A percentile compares a stretch with the other conserved stretches of the same genome.
These are phyloP conservation scores for Friedmanniomyces endolithicus DNA, from an alignment of 495 filamentous ascomycete species.

Conservation along the genomic window DNA sequence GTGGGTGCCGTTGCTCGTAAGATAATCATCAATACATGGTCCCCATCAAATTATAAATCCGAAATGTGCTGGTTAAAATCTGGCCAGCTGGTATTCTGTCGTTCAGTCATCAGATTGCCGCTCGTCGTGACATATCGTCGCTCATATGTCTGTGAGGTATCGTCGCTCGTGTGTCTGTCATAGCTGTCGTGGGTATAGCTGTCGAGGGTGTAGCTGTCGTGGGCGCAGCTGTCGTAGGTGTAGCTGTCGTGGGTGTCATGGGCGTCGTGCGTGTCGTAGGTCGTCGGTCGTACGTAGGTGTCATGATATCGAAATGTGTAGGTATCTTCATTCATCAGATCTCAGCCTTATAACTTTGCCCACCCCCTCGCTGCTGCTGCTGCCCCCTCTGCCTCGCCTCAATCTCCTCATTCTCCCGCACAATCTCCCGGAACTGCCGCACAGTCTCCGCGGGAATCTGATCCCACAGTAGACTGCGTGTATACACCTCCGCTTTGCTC, in stretches of 20 bases:
- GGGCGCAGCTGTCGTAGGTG: no score
- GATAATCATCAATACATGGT: not conserved
- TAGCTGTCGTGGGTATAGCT: no score
- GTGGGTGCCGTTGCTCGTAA: not conserved
- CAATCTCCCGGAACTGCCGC: conserved; percentile 80
- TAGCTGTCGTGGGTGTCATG: no score
- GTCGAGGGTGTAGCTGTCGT: no score
- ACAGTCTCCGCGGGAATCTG: conserved; percentile 86
- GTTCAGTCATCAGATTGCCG: not conserved
- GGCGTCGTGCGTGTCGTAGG: not conserved
- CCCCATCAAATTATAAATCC: not conserved
- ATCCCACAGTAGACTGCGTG: conserved; percentile 86
- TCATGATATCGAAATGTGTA: conserved; percentile 3
- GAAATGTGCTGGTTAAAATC: not conserved
- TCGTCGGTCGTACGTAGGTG: not conserved
- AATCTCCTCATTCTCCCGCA: conserved; percentile 33
- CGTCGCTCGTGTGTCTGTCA: not conserved
- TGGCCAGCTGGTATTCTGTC: not conserved
- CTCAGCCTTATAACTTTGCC: no score
- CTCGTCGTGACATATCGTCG: not conserved
- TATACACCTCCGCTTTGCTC: conserved; percentile 76
- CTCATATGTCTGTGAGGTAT: not conserved
- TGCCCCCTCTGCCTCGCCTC: conserved; percentile 7
- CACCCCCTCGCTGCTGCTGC: conserved; percentile 1
- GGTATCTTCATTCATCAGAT: not conserved